These are phyloP conservation scores for Buddleja alternifolia DNA, from an alignment of 257 asterid species.

Conservation along the genomic window DNA sequence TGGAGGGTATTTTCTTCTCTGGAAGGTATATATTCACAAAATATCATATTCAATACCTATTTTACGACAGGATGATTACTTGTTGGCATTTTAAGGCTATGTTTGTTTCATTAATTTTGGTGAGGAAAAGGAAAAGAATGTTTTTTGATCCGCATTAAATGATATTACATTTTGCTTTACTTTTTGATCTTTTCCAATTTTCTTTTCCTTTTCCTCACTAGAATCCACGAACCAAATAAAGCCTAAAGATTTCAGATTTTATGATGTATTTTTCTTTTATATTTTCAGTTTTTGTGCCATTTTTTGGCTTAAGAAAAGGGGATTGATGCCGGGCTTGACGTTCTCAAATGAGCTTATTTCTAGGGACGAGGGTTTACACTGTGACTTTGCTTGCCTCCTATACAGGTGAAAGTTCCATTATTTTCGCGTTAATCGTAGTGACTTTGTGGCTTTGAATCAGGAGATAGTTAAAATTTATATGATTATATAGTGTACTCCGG, in stretches of 20 bases:
- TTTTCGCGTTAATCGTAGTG: not conserved
- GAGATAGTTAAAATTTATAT: conserved; percentile 7
- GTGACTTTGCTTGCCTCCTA: conserved; percentile 85
- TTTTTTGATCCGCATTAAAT: too few relatives aligned
- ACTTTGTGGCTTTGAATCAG: conserved; percentile 1
- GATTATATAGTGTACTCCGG: conserved; percentile 51
- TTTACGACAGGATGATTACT: not conserved
- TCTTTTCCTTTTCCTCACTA: too few relatives aligned
- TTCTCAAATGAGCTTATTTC: conserved; percentile 87
- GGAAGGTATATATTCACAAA: conserved; percentile 60
- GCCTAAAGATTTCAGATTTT: conserved; percentile 19
- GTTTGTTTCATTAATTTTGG: too few relatives aligned
- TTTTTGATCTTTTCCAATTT: too few relatives aligned
- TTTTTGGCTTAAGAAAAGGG: conserved; percentile 84
- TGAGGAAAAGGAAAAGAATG: too few relatives aligned
- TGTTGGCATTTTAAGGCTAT: not conserved
- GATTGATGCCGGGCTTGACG: conserved; percentile 85
- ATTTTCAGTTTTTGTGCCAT: conserved; percentile 78
- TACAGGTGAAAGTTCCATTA: conserved; percentile 44
- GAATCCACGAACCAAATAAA: too few relatives aligned
- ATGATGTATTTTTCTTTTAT: not conserved
- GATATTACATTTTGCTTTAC: too few relatives aligned
- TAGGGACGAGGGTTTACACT: conserved; percentile 88
- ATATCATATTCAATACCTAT: not conserved
- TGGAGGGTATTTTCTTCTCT: conserved; percentile 88